These are phyloP conservation scores for Cercospora zeina DNA, from an alignment of 2,329 filamentous ascomycete species.

Conservation along the genomic window DNA sequence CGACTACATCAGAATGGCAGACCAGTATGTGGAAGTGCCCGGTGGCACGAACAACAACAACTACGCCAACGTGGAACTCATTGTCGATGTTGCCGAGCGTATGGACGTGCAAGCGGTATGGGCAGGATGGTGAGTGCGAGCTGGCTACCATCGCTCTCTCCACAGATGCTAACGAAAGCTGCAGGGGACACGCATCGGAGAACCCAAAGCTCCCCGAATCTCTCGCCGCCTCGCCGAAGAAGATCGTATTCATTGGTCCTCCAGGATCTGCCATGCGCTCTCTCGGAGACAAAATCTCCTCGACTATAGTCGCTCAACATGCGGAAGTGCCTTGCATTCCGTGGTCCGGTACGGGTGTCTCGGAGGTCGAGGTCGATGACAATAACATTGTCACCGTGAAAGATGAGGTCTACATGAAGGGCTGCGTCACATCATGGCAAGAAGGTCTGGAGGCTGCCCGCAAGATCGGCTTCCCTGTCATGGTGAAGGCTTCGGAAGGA, in stretches of 20 bases:
- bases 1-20: conserved; percentile 99
- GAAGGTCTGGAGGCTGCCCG: conserved; percentile 85
- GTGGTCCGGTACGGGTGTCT: conserved; percentile 96
- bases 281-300: conserved; percentile 98
- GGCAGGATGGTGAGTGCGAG: conserved; percentile 81
- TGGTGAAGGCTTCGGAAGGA: conserved; percentile 99
- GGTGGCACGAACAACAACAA: conserved; percentile 99
- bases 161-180: conserved; percentile 29
- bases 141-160: background rate
- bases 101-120: conserved; percentile 98
- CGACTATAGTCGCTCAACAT: conserved; percentile 97
- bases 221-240: conserved; percentile 91
- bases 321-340: conserved; percentile 95
- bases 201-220: conserved; percentile 98
- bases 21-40: conserved; percentile 98
- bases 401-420: conserved; percentile 81
- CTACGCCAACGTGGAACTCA: conserved; percentile 98
- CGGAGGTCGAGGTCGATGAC: conserved; percentile 73
- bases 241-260: conserved; percentile 98
- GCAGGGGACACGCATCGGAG: conserved; percentile 93
- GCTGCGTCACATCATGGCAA: conserved; percentile 85
- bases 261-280: conserved; percentile 98
- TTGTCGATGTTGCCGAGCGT: conserved; percentile 96
- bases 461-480: conserved; percentile 96
- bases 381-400: conserved; percentile 88